Conservation (phyloP, 768 basidiomycete genomes). For the Boletus vinaceobasis region DNA sequence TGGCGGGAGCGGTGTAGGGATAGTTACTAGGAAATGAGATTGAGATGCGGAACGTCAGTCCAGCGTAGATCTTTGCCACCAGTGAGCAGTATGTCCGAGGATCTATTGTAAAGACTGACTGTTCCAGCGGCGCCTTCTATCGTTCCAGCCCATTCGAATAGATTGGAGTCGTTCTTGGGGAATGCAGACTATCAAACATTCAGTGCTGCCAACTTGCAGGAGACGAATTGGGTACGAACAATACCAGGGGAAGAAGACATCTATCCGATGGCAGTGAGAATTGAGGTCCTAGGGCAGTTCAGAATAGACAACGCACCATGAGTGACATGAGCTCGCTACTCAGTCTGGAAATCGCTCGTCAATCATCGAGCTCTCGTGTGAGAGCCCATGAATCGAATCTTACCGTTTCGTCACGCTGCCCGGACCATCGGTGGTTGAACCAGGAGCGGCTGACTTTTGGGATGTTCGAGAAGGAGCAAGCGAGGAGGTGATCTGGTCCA, state of each 20-base stretch:
- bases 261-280: conserved; percentile 37
- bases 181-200: conserved; percentile 67
- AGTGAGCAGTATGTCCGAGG: conserved; percentile 1
- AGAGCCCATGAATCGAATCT: not conserved
- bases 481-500: conserved; percentile 72
- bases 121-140: conserved; percentile 80
- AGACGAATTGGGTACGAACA: conserved; percentile 41
- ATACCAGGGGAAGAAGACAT: conserved; percentile 90
- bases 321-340: conserved; percentile 85
- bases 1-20: conserved; percentile 79
- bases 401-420: conserved; percentile 87
- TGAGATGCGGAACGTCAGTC: conserved; percentile 76
- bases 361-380: not conserved
- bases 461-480: conserved; percentile 56
- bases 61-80: conserved; percentile 62
- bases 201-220: not conserved
- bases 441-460: conserved; percentile 54
- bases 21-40: conserved; percentile 87
- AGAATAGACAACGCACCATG: conserved; percentile 56
- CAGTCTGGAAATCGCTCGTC: conserved; percentile 42
- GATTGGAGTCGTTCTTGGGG: conserved; percentile 80
- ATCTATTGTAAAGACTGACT: conserved; percentile 23
- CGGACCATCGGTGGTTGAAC: conserved; percentile 52
- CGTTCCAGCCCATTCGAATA: conserved; percentile 89
- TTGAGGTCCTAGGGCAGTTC: not conserved